Percentiles rank a stretch among this genome's conserved stretches.
Conservation (phyloP, 306 rosid species). For the Cotoneaster glaucophyllus region DNA sequence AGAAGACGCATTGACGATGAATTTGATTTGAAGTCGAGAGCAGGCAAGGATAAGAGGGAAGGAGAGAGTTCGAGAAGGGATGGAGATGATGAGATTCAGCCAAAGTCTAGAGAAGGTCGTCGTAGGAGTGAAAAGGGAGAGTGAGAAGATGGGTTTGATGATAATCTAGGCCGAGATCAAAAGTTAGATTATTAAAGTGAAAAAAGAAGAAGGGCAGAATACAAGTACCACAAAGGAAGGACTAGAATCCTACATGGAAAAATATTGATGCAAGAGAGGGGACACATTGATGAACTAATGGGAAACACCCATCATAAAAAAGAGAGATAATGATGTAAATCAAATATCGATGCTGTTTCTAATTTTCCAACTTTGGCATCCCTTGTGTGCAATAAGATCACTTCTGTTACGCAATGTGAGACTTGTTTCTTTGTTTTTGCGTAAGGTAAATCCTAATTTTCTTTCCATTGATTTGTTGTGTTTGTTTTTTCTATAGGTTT, state of each 20-base stretch:
- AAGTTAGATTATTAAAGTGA: neutral
- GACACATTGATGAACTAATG: neutral
- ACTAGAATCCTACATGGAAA: neutral
- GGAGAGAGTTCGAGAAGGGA: constrained; percentile 39
- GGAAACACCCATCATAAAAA: neutral
- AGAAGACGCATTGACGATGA: constrained; percentile 16
- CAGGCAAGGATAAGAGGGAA: constrained; percentile 27
- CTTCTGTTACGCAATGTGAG: neutral
- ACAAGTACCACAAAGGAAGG: neutral
- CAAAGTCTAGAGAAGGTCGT: constrained; percentile 23
- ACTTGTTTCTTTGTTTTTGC: neutral
- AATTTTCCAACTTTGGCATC: neutral
- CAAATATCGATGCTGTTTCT: neutral
- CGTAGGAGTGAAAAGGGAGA: constrained; percentile 36
- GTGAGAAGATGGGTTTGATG: constrained; percentile 2
- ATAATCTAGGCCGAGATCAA: neutral
- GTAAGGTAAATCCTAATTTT: neutral
- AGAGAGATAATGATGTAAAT: neutral
- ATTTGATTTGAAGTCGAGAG: constrained; percentile 6
- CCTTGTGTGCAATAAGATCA: neutral
- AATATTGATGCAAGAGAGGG: neutral
- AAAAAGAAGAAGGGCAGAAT: neutral
- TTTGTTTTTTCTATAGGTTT: neutral
- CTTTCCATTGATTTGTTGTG: neutral
- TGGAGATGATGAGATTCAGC: constrained; percentile 26